Evolutionary conservation across 768 basidiomycete species (phyloP).

Genomic region (Suillus luteus): DNA sequence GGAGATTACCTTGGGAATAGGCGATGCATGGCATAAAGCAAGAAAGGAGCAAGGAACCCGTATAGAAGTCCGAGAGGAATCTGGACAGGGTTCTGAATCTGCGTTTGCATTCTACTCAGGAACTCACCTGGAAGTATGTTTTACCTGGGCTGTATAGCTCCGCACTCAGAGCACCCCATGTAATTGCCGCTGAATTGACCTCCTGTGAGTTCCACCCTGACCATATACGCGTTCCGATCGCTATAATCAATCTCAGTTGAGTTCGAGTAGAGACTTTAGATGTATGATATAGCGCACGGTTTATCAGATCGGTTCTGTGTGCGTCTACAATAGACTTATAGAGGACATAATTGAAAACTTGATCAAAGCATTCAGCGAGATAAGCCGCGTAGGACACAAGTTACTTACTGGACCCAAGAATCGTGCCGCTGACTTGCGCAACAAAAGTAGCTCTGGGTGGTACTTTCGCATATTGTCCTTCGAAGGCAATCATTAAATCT

Average conservation of each 20-base stretch:
- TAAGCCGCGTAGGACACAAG: neutral
- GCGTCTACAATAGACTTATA: slow-evolving; percentile 21
- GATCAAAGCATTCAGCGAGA: neutral
- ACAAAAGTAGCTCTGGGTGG: slow-evolving; percentile 51
- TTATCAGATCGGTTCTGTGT: slow-evolving; percentile 15
- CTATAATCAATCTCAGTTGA: slow-evolving; percentile 12
- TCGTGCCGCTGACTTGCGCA: slow-evolving; percentile 50
- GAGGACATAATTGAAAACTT: slow-evolving; percentile 25
- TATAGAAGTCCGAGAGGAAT: slow-evolving; percentile 31
- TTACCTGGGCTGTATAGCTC: slow-evolving; percentile 54
- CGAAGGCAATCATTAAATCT: slow-evolving; percentile 35
- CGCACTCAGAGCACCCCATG: slow-evolving; percentile 55
- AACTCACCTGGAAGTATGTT: slow-evolving; percentile 43
- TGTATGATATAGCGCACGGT: slow-evolving; percentile 12
- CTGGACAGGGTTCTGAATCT: slow-evolving; percentile 3
- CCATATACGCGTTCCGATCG: slow-evolving; percentile 20
- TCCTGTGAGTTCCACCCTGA: slow-evolving; percentile 49
- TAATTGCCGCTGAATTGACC: slow-evolving; percentile 55
- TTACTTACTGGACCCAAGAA: slow-evolving; percentile 48
- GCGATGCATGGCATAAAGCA: slow-evolving; percentile 26
- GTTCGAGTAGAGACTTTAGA: neutral
- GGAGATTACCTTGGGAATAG: slow-evolving; percentile 22
- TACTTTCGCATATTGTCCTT: slow-evolving; percentile 58
- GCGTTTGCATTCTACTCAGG: slow-evolving; percentile 20
- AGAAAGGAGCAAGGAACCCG: slow-evolving; percentile 35